Base-by-base conservation (phyloP, 805 yeast genomes). In the Ogataea allantospora region DNA sequence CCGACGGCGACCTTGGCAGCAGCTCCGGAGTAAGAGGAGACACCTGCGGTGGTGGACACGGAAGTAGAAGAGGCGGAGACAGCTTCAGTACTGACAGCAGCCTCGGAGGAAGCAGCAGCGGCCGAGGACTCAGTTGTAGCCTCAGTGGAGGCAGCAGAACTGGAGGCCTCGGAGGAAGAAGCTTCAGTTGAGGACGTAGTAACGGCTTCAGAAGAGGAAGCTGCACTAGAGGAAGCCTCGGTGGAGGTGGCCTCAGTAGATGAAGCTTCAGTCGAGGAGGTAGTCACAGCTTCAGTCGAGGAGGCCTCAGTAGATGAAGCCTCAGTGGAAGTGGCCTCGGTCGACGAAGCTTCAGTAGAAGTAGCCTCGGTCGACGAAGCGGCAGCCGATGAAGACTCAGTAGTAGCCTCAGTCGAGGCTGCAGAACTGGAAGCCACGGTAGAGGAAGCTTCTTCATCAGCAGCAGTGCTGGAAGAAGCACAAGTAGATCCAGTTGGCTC, bases 401-500 rank as follows among this genome's bases (percentile, higher is more conserved):
- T 42, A 30, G 42, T 46, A 9, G 42, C 27, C n/a, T 35, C 46
- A 11, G 38, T 33, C 23, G 44, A 32, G 23, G 35, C 39, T n/a
- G 45, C 50, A 41, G 43, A 45, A 30, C 22, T 10, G 24, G 39
- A 7, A 8, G 21, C 21, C 7, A 4, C 24, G 16, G 24, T 7
- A 51, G 36, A 33, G 35, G 46, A 29, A 38, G 33, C 35, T 19
- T 35, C 42, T 25, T 36, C 42, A 36, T 37, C 30, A 20, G 39
- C 42, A 3, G 25, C 18, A 8, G 38, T n/a, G 17, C 33, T 12
- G 4, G 33, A 28, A 12, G 46, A 35, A 26, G 56, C 47, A 47
- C 58, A 57, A 12, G 33, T 27, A 9, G 67, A 60, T 48, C 67
- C 68, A 23, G 68, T 64, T 54, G 68, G 68, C 39, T 53, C 57